Conservation (phyloP, 1,284 basidiomycete genomes). For the Apiotrichum gamsii region DNA sequence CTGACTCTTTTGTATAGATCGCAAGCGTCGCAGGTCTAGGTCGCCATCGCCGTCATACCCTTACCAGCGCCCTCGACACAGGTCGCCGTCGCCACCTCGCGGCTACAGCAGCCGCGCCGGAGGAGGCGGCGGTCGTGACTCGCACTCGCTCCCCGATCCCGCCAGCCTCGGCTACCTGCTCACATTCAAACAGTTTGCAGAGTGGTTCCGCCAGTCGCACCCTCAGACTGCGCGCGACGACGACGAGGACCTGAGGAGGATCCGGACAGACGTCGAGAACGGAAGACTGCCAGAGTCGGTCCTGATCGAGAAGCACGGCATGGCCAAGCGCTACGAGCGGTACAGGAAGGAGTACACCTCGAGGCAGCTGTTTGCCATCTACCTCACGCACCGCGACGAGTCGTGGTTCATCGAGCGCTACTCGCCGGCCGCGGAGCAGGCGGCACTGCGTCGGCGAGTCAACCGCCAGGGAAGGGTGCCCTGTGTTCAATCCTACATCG, state of each 20-base stretch:
- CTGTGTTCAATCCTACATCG: constrained; percentile 62
- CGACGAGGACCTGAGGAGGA: constrained; percentile 34
- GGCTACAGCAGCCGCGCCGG: background rate
- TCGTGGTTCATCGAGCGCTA: constrained; percentile 95
- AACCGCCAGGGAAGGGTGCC: constrained; percentile 75
- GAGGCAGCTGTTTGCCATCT: constrained; percentile 78
- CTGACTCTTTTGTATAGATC: constrained; percentile 37
- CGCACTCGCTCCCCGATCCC: constrained; percentile 54
- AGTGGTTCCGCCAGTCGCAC: constrained; percentile 78
- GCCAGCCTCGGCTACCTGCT: constrained; percentile 75
- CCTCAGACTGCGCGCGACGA: constrained; percentile 59
- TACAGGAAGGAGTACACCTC: constrained; percentile 82
- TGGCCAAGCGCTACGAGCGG: constrained; percentile 66
- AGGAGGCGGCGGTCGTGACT: background rate
- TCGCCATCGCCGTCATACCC: constrained; percentile 75
- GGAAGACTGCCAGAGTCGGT: constrained; percentile 22
- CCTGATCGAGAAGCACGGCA: constrained; percentile 62
- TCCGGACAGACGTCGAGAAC: constrained; percentile 22
- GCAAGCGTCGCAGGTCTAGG: constrained; percentile 68
- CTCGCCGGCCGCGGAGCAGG: constrained; percentile 63
- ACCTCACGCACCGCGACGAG: constrained; percentile 81
- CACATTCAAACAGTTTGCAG: constrained; percentile 74
- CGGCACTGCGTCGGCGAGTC: constrained; percentile 63
- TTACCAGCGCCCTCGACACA: constrained; percentile 27
- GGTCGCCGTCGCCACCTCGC: constrained; percentile 29